Evolutionary conservation across 2,329 filamentous ascomycete genomes (phyloP).

Genomic region (Cordyceps militaris): DNA sequence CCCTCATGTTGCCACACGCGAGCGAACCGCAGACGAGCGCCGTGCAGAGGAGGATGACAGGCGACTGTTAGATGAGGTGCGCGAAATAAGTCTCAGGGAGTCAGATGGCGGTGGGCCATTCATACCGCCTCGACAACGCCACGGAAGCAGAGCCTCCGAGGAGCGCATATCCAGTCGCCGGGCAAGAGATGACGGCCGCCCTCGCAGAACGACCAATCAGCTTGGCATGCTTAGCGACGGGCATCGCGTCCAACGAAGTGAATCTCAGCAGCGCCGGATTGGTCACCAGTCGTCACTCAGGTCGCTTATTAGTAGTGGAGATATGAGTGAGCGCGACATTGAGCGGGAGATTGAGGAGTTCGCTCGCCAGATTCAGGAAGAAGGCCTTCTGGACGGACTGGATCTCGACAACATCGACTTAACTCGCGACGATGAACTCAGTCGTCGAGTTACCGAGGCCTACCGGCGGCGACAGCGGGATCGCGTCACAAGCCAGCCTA

Average conservation of each 20-base stretch:
- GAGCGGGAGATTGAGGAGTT: constrained; percentile 88
- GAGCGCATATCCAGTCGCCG: constrained; percentile 24
- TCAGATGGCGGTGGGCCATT: constrained; percentile 43
- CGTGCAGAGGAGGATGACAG: constrained; percentile 59
- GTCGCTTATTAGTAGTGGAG: constrained; percentile 73
- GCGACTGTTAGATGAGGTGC: constrained; percentile 62
- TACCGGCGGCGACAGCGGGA: constrained; percentile 71
- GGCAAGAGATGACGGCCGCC: constrained; percentile 29
- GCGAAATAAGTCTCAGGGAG: constrained; percentile 66
- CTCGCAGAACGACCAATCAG: constrained; percentile 29
- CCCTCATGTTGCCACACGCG: constrained; percentile 48
- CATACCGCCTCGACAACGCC: background rate
- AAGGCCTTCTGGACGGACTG: constrained; percentile 79
- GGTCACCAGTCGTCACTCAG: constrained; percentile 87
- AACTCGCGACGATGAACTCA: constrained; percentile 80
- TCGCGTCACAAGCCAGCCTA: constrained; percentile 38
- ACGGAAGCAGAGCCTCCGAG: constrained; percentile 18
- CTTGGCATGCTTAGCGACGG: constrained; percentile 30
- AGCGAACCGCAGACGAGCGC: constrained; percentile 45
- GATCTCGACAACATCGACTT: constrained; percentile 83
- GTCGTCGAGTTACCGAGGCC: constrained; percentile 81
- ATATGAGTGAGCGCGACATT: constrained; percentile 69
- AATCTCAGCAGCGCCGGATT: constrained; percentile 52
- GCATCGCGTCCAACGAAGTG: constrained; percentile 33
- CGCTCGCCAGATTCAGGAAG: constrained; percentile 78